Base-by-base conservation (phyloP, 768 basidiomycete species). In the Mycena sanguinolenta region DNA sequence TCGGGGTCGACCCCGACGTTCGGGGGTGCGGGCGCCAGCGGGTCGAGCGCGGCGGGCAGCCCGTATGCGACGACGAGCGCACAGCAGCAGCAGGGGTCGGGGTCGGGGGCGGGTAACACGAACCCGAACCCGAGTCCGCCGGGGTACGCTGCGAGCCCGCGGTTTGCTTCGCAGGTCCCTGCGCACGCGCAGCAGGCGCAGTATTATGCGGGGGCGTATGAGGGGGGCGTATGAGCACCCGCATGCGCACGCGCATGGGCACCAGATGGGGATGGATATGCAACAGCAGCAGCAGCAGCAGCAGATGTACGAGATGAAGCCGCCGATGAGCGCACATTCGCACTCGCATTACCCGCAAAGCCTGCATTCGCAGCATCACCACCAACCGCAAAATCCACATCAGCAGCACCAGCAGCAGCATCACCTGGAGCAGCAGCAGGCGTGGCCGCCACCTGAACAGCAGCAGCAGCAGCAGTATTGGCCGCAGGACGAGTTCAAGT, bases 1-100 rank as follows among this genome's bases (percentile, higher is more conserved):
- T 75, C 77, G 55, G 79, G 74, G 4, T 78, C 76, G 44, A 80
- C 81, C 27, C 79, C 81, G 21, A 76, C 78, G 9, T 80, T 80
- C 49, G 63, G 71, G 27, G 46, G 46, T 23, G 19, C 39, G 32
- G 32, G 32, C 6, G 39, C 39, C 9, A 14, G 36, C 36, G 39
- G 39, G 39, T 39, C 39, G 39, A 39, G 49, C 25, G 21, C 21
- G 16, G 76, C 79, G 10, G 75, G 78, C 53, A 81, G 80, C 34
- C 81, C 82, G 12, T 83, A 81, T 64, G 70, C 77, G 8, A 71
- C 74, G 3, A 71, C 77, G 8, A 19, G n/a, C n/a, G 17, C 42
- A 14, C 30, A 63, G 30, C 50, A 28, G 44, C 27, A 27, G 25
- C 42, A 65, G 27, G 16, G n/a, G 16, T n/a, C 4, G 32, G 32